A percentile compares a stretch with the other conserved stretches of the same genome.
Conservation (phyloP, 139 green algal genomes). For the Chlamydomonas schloesseri region DNA sequence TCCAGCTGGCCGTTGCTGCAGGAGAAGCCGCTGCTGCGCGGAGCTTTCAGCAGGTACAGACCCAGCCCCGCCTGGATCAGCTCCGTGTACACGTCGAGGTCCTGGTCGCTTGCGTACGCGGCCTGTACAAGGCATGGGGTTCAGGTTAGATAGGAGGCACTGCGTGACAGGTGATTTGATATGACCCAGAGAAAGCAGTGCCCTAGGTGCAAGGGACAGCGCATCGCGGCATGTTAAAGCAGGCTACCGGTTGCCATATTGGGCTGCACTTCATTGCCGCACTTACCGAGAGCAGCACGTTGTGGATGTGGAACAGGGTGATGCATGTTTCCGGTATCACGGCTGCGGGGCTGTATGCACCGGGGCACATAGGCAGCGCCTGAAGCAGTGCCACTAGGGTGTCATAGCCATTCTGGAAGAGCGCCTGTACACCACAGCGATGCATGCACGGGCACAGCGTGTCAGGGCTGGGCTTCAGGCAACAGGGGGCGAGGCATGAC, state of each 20-base stretch:
- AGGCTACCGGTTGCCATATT: too few relatives aligned
- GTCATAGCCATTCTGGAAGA: slow-evolving; percentile 43
- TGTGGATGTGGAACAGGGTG: slow-evolving; percentile 29
- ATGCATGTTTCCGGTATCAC: not conserved
- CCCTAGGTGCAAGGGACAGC: too few relatives aligned
- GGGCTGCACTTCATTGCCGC: too few relatives aligned
- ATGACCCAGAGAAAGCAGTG: too few relatives aligned
- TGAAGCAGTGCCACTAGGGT: slow-evolving; percentile 12
- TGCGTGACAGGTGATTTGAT: too few relatives aligned
- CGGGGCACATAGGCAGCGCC: slow-evolving; percentile 13
- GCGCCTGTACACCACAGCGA: not conserved
- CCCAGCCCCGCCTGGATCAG: slow-evolving; percentile 32
- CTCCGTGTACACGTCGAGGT: slow-evolving; percentile 32
- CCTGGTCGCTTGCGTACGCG: slow-evolving; percentile 11
- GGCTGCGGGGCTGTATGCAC: slow-evolving; percentile 11
- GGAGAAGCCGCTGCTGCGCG: not conserved
- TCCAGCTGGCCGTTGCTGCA: slow-evolving; percentile 26
- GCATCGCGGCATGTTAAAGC: too few relatives aligned
- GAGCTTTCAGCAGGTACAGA: slow-evolving; percentile 29
- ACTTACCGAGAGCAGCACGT: slow-evolving; percentile 4
- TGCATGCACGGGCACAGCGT: too few relatives aligned
- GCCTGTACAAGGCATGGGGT: not conserved
- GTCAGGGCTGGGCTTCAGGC: too few relatives aligned
- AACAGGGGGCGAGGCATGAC: too few relatives aligned
- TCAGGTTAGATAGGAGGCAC: not conserved